Conservation (phyloP, 495 filamentous ascomycete species). For the Aspergillus biplanus region DNA sequence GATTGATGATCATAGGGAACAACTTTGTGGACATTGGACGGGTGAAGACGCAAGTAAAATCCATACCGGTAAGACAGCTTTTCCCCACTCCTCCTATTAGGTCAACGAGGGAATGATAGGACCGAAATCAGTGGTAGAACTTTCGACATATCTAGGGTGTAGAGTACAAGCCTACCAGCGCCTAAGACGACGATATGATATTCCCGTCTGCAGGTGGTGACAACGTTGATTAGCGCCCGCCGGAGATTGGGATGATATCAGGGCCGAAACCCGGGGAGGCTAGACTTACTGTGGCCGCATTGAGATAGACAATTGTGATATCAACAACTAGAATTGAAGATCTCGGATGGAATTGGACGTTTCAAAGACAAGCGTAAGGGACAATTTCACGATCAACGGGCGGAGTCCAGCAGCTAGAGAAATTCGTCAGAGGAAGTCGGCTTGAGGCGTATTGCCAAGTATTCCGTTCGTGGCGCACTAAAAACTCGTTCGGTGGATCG, state of each 20-base stretch:
- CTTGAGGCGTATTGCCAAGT: constrained; percentile 2
- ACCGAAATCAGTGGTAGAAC: constrained; percentile 18
- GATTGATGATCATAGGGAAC: not conserved
- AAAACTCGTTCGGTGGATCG: constrained; percentile 8
- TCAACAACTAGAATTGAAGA: constrained; percentile 13
- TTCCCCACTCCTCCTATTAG: constrained; percentile 90
- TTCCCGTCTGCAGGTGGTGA: constrained; percentile 61
- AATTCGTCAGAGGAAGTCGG: not conserved
- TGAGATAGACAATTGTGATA: constrained; percentile 28
- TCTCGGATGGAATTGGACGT: constrained; percentile 6
- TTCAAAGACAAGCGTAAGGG: constrained; percentile 10
- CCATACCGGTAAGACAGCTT: constrained; percentile 92
- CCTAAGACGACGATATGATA: constrained; percentile 93
- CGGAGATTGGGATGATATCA: constrained; percentile 11
- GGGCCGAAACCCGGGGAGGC: constrained; percentile 5
- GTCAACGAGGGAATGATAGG: constrained; percentile 17
- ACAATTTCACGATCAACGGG: not conserved
- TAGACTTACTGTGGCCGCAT: constrained; percentile 59
- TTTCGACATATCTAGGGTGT: constrained; percentile 13
- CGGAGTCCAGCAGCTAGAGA: not conserved
- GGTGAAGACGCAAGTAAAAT: constrained; percentile 1
- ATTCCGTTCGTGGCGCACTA: not conserved
- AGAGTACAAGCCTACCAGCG: constrained; percentile 63
- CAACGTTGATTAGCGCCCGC: constrained; percentile 29
- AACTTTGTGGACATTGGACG: not conserved